Conservation (phyloP, 495 filamentous ascomycete species). For the Penicillium pancosmium region DNA sequence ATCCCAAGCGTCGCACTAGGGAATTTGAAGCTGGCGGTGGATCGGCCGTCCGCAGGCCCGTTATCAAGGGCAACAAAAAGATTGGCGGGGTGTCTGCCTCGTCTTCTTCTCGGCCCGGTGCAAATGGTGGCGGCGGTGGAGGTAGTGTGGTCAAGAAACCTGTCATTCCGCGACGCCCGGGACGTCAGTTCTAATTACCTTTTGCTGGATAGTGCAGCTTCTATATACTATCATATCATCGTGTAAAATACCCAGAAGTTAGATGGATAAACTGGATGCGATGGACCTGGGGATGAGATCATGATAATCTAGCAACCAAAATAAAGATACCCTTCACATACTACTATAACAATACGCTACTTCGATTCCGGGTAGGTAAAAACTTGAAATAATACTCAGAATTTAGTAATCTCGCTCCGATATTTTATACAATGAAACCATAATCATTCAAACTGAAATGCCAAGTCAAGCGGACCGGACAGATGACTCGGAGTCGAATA, state of each 20-base stretch:
- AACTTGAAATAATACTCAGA: no score
- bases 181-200: slow-evolving; percentile 51
- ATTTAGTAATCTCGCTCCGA: slow-evolving; percentile 7
- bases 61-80: slow-evolving; percentile 38
- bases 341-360: background rate
- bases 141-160: slow-evolving; percentile 65
- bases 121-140: slow-evolving; percentile 45
- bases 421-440: slow-evolving; percentile 20
- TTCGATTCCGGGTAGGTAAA: no score
- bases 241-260: background rate
- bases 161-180: slow-evolving; percentile 53
- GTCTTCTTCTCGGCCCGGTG: slow-evolving; percentile 51
- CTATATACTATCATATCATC: background rate
- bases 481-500: background rate
- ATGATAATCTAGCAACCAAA: background rate
- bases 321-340: slow-evolving; percentile 2
- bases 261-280: background rate
- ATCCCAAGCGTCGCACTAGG: slow-evolving; percentile 36
- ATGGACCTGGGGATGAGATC: background rate
- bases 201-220: background rate
- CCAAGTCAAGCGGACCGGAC: background rate
- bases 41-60: slow-evolving; percentile 43
- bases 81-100: slow-evolving; percentile 47
- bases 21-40: slow-evolving; percentile 44
- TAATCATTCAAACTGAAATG: background rate